Conservation (phyloP, 2,329 filamentous ascomycete genomes). For the Phyllosticta capitalensis region DNA sequence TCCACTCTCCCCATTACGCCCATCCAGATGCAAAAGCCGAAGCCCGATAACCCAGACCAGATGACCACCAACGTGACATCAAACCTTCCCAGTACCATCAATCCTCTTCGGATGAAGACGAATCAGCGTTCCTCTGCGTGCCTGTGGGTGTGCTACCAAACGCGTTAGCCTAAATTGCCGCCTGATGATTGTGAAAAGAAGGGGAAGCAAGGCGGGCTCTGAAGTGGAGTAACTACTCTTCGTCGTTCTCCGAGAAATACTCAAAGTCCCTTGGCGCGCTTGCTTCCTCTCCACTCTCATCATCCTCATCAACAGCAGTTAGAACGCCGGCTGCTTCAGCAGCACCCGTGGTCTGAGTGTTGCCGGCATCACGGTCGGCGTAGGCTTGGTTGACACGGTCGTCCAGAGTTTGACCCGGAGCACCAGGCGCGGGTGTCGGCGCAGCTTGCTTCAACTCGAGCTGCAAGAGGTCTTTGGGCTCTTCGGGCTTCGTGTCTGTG, state of each 20-base stretch:
- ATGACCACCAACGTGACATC: not conserved
- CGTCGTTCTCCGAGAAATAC: constrained; percentile 59
- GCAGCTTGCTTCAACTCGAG: constrained; percentile 78
- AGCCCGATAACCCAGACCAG: not conserved
- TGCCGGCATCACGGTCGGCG: constrained; percentile 15
- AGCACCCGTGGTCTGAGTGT: constrained; percentile 40
- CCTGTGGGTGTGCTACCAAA: too few relatives aligned
- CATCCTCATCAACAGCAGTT: constrained; percentile 78
- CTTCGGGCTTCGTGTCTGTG: constrained; percentile 68
- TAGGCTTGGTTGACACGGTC: constrained; percentile 20
- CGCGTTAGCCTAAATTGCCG: not conserved
- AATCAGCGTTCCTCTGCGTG: too few relatives aligned
- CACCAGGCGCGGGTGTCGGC: constrained; percentile 36
- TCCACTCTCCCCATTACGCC: not conserved
- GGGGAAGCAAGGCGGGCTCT: not conserved
- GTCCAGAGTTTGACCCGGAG: constrained; percentile 25
- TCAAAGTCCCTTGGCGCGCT: constrained; percentile 63
- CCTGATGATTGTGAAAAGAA: not conserved
- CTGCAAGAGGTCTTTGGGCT: constrained; percentile 74
- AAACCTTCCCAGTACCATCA: not conserved
- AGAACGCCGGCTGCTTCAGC: constrained; percentile 70
- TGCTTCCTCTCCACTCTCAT: constrained; percentile 62
- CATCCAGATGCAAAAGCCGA: not conserved
- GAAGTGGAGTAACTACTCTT: constrained; percentile 12
- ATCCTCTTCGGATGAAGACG: not conserved